phyloP scores from a whole-genome alignment of 768 basidiomycete genomes.

The Termitomyces sp. region DNA sequence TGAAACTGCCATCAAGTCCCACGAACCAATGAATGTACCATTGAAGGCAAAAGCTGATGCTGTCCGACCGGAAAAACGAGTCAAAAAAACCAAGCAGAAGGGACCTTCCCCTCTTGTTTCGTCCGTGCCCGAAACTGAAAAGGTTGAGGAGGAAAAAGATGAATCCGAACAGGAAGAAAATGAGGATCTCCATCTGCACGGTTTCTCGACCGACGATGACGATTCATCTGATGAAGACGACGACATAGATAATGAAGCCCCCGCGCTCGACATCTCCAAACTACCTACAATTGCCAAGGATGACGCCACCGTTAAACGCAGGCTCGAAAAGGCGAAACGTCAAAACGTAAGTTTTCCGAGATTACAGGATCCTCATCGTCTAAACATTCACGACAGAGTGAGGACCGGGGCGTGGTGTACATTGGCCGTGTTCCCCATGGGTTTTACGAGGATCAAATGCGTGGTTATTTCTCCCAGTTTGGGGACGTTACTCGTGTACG shows the following conservation, averaged over 20 bases:
- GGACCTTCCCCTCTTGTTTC: conserved; percentile 11
- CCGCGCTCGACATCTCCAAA: conserved; percentile 59
- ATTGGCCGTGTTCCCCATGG: conserved; percentile 93
- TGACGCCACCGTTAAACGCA: conserved; percentile 70
- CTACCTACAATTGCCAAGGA: conserved; percentile 89
- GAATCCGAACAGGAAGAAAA: conserved; percentile 22
- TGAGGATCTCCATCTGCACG: conserved; percentile 49
- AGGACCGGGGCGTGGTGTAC: conserved; percentile 80
- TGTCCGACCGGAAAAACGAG: conserved; percentile 7
- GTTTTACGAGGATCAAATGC: conserved; percentile 94
- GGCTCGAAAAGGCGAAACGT: conserved; percentile 53
- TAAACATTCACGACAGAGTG: conserved; percentile 24
- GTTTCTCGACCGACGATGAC: conserved; percentile 74
- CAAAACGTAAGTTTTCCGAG: conserved; percentile 53
- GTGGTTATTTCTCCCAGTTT: conserved; percentile 92
- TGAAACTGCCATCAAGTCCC: conserved; percentile 6
- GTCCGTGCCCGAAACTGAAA: conserved; percentile 4
- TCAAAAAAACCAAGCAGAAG: conserved; percentile 10
- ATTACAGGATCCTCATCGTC: not conserved
- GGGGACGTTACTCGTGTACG: conserved; percentile 85
- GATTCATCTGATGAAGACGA: conserved; percentile 73
- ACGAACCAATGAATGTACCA: conserved; percentile 10
- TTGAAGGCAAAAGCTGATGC: conserved; percentile 2
- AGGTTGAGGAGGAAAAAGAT: conserved; percentile 16
- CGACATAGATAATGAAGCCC: conserved; percentile 44